A percentile compares a stretch with the other conserved stretches of the same genome.
Conservation (phyloP, 345 rosid genomes). For the Gynandropsis gynandra region DNA sequence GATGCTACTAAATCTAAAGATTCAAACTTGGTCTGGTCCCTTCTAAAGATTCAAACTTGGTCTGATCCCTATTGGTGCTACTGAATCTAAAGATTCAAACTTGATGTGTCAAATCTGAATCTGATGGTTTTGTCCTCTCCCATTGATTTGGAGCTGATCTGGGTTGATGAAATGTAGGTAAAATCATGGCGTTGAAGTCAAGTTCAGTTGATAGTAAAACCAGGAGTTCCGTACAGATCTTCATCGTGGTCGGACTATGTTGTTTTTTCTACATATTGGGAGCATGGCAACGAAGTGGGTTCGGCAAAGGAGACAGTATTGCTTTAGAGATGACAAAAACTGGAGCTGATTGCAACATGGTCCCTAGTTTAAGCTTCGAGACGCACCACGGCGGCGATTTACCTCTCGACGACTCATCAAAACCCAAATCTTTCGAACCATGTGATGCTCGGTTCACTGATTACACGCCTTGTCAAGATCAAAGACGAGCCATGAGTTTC, state of each 20-base stretch:
- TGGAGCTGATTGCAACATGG: constrained; percentile 71
- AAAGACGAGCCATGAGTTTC: constrained; percentile 92
- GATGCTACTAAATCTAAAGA: no score
- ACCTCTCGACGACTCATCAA: constrained; percentile 42
- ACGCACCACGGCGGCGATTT: constrained; percentile 88
- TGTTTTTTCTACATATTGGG: constrained; percentile 90
- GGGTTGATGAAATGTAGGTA: constrained; percentile 23
- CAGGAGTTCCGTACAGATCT: constrained; percentile 78
- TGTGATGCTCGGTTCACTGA: constrained; percentile 61
- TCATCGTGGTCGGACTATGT: constrained; percentile 73
- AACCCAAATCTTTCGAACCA: constrained; percentile 53
- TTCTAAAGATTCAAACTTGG: constrained; percentile 16
- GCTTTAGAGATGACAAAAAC: constrained; percentile 77
- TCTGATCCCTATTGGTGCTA: neutral
- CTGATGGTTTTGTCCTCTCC: neutral
- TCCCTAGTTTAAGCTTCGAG: constrained; percentile 71
- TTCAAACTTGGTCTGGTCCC: no score
- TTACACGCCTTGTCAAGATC: constrained; percentile 98
- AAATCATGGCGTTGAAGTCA: constrained; percentile 63
- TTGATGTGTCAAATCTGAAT: neutral
- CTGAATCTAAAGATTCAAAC: no score
- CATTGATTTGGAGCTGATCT: constrained; percentile 19
- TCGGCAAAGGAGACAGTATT: constrained; percentile 94
- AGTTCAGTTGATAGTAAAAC: constrained; percentile 73
- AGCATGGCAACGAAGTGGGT: constrained; percentile 98